Conservation (phyloP, 176 grass and related monocot species). For the Zea luxurians region DNA sequence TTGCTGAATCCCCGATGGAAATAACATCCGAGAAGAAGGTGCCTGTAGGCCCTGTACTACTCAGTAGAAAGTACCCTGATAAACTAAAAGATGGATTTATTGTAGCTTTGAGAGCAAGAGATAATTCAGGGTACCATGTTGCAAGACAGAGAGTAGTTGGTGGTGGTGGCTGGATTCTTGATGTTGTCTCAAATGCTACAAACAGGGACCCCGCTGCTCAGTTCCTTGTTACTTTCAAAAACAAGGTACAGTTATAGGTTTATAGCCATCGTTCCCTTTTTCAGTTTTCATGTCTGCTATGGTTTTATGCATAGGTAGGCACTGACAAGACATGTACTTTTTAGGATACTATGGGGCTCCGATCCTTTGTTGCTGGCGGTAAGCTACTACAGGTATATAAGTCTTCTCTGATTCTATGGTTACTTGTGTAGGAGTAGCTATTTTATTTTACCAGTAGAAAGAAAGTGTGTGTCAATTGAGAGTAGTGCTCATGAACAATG, state of each 20-base stretch:
- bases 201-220: conserved; percentile 91
- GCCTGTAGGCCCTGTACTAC: conserved; percentile 15
- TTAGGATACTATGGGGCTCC: conserved; percentile 84
- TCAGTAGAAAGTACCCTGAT: conserved; percentile 53
- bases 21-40: conserved; percentile 58
- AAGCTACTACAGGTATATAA: conserved; percentile 86
- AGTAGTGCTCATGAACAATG: too few relatives aligned
- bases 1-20: conserved; percentile 65
- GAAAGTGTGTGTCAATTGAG: too few relatives aligned
- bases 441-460: background rate
- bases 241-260: conserved; percentile 55
- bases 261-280: background rate
- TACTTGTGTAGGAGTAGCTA: background rate
- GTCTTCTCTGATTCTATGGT: background rate
- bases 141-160: conserved; percentile 66
- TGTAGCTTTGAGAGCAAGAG: conserved; percentile 72
- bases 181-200: conserved; percentile 77
- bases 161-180: conserved; percentile 90
- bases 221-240: conserved; percentile 81
- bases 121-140: conserved; percentile 70
- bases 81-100: conserved; percentile 84
- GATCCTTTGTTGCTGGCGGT: conserved; percentile 86
- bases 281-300: conserved; percentile 10
- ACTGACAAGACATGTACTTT: conserved; percentile 24
- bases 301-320: conserved; percentile 19